A percentile compares a stretch with the other conserved stretches of the same genome.
These are phyloP conservation scores for Gilbertella persicaria DNA, from an alignment of 371 early-diverging fungal species.

Conservation along the genomic window DNA sequence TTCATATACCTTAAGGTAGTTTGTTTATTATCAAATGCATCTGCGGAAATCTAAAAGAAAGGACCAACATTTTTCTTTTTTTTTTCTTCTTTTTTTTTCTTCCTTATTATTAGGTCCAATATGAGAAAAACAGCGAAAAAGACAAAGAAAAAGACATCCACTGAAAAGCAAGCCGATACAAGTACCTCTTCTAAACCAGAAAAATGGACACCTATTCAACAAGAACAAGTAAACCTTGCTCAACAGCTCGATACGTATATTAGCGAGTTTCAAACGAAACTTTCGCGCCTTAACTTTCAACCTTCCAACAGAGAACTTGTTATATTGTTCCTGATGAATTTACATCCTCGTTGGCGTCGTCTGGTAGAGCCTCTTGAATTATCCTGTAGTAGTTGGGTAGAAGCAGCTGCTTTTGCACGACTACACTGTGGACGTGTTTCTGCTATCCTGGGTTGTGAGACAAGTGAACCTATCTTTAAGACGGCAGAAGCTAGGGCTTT, in stretches of 20 bases:
- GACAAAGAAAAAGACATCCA: no score
- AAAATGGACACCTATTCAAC: constrained; percentile 9
- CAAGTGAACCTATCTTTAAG: constrained; percentile 15
- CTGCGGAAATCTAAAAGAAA: no score
- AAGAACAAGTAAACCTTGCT: constrained; percentile 20
- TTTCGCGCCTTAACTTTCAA: constrained; percentile 6
- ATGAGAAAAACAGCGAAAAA: no score
- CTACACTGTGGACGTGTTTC: constrained; percentile 26
- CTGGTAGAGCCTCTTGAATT: constrained; percentile 30
- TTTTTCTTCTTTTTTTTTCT: no score
- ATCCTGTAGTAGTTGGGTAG: constrained; percentile 15
- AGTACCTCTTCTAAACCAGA: no score
- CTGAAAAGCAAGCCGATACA: no score
- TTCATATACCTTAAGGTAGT: no score
- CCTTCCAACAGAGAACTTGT: constrained; percentile 23
- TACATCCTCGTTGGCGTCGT: constrained; percentile 37
- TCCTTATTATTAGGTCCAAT: no score
- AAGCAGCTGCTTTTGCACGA: constrained; percentile 24
- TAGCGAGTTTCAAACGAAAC: constrained; percentile 18
- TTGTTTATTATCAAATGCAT: no score
- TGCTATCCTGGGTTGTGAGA: constrained; percentile 21
- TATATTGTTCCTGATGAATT: constrained; percentile 28
- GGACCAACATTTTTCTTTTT: no score
- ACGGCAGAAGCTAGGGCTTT: constrained; percentile 14
- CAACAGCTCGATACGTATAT: constrained; percentile 29